phyloP scores from a whole-genome alignment of 2,329 filamentous ascomycete species.

The Trichophyton benhamiae region DNA sequence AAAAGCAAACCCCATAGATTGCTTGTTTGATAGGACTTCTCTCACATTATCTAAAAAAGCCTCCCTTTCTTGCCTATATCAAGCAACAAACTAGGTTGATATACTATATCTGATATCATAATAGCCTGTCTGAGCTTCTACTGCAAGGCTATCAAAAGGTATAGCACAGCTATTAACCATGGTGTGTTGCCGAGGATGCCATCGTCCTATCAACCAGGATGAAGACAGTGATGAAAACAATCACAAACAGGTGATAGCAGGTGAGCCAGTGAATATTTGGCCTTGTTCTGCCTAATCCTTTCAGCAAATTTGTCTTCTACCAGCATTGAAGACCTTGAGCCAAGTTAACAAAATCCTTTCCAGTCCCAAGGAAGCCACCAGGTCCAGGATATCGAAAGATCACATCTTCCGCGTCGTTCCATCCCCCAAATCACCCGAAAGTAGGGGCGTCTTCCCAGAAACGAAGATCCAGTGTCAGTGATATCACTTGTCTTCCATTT shows the following conservation, averaged over 20 bases:
- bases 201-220: neutral
- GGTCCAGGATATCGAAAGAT: neutral
- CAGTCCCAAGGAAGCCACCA: neutral
- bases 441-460: neutral
- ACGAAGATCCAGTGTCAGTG: conserved; percentile 21
- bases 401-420: neutral
- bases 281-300: neutral
- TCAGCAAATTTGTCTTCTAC: neutral
- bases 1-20: neutral
- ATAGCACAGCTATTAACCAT: neutral
- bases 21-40: neutral
- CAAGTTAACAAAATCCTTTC: neutral
- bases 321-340: neutral
- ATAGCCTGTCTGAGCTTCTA: no score
- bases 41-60: neutral
- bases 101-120: neutral
- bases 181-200: neutral
- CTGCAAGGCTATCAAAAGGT: neutral
- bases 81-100: neutral
- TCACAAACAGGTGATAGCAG: neutral
- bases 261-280: neutral
- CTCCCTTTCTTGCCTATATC: neutral
- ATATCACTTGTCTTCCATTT: conserved; percentile 13
- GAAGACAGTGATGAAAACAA: neutral
- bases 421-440: neutral